These are phyloP conservation scores for Torulaspora maleeae DNA, from an alignment of 805 yeast genomes.

Conservation along the genomic window DNA sequence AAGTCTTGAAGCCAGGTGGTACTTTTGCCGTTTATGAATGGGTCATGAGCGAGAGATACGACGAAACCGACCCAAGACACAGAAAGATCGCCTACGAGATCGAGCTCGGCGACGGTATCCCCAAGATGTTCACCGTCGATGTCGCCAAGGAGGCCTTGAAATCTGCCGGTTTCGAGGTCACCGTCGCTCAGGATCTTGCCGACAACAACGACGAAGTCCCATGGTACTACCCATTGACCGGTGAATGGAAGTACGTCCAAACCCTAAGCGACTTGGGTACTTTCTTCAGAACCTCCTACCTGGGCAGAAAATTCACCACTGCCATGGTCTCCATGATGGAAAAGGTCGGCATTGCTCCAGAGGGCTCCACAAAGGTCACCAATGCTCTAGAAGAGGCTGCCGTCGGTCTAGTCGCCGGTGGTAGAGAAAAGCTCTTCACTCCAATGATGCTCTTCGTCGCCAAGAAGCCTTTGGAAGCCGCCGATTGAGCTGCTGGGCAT, in stretches of 20 bases:
- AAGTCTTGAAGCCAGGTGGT: slow-evolving; percentile 97
- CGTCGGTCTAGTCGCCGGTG: slow-evolving; percentile 90
- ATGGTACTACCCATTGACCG: slow-evolving; percentile 96
- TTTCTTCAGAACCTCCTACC: slow-evolving; percentile 75
- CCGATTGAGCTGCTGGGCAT: background rate
- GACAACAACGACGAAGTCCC: slow-evolving; percentile 78
- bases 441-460: slow-evolving; percentile 96
- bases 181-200: slow-evolving; percentile 76
- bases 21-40: slow-evolving; percentile 97
- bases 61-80: slow-evolving; percentile 80
- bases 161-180: slow-evolving; percentile 81
- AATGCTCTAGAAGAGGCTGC: slow-evolving; percentile 96
- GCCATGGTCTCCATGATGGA: slow-evolving; percentile 78
- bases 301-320: slow-evolving; percentile 86
- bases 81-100: slow-evolving; percentile 95
- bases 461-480: slow-evolving; percentile 57
- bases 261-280: slow-evolving; percentile 72
- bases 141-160: slow-evolving; percentile 86
- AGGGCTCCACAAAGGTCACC: slow-evolving; percentile 87
- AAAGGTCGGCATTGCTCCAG: slow-evolving; percentile 81
- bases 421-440: slow-evolving; percentile 81
- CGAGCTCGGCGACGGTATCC: slow-evolving; percentile 98
- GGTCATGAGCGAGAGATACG: slow-evolving; percentile 96
- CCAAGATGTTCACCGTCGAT: slow-evolving; percentile 83
- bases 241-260: slow-evolving; percentile 88